phyloP scores from a whole-genome alignment of 2,329 filamentous ascomycete genomes.

The Sclerotinia trifoliorum region DNA sequence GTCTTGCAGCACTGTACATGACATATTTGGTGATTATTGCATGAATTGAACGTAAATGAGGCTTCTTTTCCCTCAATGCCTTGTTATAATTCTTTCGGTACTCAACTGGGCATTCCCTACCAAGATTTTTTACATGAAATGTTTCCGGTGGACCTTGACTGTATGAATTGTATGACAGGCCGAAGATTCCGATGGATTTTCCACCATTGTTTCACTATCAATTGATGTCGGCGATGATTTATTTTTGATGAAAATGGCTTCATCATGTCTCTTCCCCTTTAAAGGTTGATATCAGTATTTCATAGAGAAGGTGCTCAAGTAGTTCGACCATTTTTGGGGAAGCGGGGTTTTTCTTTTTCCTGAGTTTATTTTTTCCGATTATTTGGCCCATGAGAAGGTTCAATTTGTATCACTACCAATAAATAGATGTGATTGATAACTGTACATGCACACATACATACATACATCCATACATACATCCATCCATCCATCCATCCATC shows the following conservation, averaged over 20 bases:
- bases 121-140: not conserved
- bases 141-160: not conserved
- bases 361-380: not conserved
- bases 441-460: no score
- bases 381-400: not conserved
- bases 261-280: not conserved
- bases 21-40: not conserved
- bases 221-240: not conserved
- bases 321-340: not conserved
- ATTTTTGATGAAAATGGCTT: not conserved
- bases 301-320: not conserved
- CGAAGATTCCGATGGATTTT: not conserved
- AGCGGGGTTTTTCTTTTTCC: not conserved
- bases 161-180: not conserved
- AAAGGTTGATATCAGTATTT: not conserved
- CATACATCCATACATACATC: no score
- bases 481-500: no score
- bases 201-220: not conserved
- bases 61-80: not conserved
- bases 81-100: not conserved
- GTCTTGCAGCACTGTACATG: not conserved
- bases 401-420: not conserved
- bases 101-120: not conserved
- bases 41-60: not conserved
- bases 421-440: not conserved